Conservation (phyloP, 2,329 filamentous ascomycete genomes). For the Aspergillus japonicus region DNA sequence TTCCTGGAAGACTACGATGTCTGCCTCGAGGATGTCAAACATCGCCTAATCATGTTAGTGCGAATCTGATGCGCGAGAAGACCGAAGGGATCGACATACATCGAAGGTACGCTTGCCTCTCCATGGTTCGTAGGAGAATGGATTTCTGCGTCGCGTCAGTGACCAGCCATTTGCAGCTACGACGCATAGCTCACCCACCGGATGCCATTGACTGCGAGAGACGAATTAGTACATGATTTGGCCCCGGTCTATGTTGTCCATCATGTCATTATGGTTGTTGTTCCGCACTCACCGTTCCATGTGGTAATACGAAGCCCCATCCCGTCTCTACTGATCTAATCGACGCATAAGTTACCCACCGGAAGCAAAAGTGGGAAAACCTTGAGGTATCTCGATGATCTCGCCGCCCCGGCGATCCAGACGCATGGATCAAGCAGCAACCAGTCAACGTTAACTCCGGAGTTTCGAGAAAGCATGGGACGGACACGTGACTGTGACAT, state of each 20-base stretch:
- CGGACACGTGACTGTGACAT: slow-evolving; percentile 30
- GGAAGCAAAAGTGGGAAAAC: neutral
- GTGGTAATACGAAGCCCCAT: slow-evolving; percentile 81
- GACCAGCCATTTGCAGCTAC: neutral
- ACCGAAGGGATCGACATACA: slow-evolving; percentile 41
- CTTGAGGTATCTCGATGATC: neutral
- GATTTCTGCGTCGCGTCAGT: slow-evolving; percentile 58
- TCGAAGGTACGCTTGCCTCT: slow-evolving; percentile 67
- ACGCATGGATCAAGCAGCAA: neutral
- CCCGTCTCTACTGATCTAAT: slow-evolving; percentile 24
- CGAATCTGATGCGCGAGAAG: neutral
- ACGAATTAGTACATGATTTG: slow-evolving; percentile 25
- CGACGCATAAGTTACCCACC: slow-evolving; percentile 16
- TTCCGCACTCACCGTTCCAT: slow-evolving; percentile 68
- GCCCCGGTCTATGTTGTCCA: neutral
- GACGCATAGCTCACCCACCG: slow-evolving; percentile 48
- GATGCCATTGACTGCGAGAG: slow-evolving; percentile 70
- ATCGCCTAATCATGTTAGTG: slow-evolving; percentile 60
- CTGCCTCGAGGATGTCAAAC: slow-evolving; percentile 90
- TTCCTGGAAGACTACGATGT: slow-evolving; percentile 94
- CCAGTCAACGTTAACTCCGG: neutral
- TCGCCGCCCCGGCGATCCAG: neutral
- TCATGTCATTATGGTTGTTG: neutral
- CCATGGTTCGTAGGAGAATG: slow-evolving; percentile 84
- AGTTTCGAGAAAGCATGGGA: neutral